A percentile compares a stretch with the other conserved stretches of the same genome.
These are phyloP conservation scores for Phoma herbarum DNA, from an alignment of 2,329 filamentous ascomycete species.

Conservation along the genomic window DNA sequence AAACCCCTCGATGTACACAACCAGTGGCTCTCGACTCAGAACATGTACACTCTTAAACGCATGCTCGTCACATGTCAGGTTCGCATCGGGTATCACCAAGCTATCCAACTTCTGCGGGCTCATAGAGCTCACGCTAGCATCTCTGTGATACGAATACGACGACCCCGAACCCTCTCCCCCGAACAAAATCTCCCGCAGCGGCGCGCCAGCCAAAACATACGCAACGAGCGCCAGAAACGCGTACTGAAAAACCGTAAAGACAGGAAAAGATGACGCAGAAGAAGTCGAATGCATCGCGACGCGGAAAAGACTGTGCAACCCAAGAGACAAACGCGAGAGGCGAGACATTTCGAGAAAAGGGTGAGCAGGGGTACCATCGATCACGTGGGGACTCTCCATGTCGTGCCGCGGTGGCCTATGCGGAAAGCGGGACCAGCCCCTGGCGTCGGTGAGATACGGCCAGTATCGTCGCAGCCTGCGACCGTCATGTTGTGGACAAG, in stretches of 20 bases:
- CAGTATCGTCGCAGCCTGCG: neutral
- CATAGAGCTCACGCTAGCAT: conserved; percentile 17
- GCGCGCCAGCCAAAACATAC: conserved; percentile 51
- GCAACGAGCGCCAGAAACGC: conserved; percentile 38
- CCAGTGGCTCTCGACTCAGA: conserved; percentile 62
- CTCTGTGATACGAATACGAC: conserved; percentile 22
- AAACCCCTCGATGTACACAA: conserved; percentile 68
- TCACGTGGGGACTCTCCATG: conserved; percentile 1
- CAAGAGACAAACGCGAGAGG: neutral
- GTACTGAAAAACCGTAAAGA: conserved; percentile 37
- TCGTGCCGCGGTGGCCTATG: conserved; percentile 1
- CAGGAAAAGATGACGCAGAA: conserved; percentile 1
- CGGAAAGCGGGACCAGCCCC: conserved; percentile 2
- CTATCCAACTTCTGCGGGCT: conserved; percentile 43
- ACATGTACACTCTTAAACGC: conserved; percentile 56
- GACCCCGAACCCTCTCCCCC: neutral
- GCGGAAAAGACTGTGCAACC: neutral
- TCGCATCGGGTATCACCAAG: conserved; percentile 52
- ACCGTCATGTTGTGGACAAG: neutral
- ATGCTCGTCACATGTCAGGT: conserved; percentile 52
- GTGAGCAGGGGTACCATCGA: neutral
- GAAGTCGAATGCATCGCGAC: conserved; percentile 5
- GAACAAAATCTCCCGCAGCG: conserved; percentile 35
- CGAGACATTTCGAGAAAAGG: conserved; percentile 3
- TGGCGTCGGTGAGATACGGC: conserved; percentile 8